Percentiles rank a stretch among this genome's conserved stretches.
These are phyloP conservation scores for Russula sp. DNA, from an alignment of 768 basidiomycete genomes.

Conservation along the genomic window DNA sequence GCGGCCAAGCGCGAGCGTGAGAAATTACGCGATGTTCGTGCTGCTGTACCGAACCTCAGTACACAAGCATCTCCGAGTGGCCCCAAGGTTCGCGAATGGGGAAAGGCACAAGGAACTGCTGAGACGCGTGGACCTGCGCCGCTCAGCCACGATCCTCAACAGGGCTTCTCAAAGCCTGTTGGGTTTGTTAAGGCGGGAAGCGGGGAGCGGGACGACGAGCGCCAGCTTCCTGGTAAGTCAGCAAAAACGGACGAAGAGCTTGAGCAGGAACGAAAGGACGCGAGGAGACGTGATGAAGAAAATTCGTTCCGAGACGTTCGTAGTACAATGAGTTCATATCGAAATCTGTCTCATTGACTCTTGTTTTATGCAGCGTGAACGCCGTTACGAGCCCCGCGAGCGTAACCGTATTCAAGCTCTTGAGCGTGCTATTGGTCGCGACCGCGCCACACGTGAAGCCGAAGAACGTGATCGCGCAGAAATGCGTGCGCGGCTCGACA, in stretches of 20 bases:
- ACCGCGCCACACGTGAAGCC: conserved; percentile 61
- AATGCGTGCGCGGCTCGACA: conserved; percentile 71
- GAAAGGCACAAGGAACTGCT: conserved; percentile 45
- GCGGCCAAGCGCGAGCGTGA: conserved; percentile 88
- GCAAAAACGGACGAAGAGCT: conserved; percentile 82
- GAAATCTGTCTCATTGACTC: neutral
- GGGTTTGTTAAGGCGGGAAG: conserved; percentile 75
- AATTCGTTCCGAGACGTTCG: conserved; percentile 76
- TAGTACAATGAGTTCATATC: conserved; percentile 27
- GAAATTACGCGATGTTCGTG: conserved; percentile 72
- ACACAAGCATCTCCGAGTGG: conserved; percentile 40
- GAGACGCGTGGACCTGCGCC: conserved; percentile 20
- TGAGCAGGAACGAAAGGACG: conserved; percentile 74
- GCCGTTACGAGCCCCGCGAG: conserved; percentile 89
- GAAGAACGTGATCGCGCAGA: conserved; percentile 77
- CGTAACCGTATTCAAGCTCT: conserved; percentile 69
- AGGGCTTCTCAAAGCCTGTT: conserved; percentile 72
- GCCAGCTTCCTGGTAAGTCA: conserved; percentile 29
- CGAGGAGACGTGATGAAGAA: conserved; percentile 71
- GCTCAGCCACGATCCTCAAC: conserved; percentile 32
- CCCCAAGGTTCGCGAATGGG: conserved; percentile 75
- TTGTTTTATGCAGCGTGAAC: conserved; percentile 58
- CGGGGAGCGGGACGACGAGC: conserved; percentile 32
- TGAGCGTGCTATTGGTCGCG: conserved; percentile 68
- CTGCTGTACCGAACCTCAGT: conserved; percentile 42